Conservation (phyloP, 202 grass and related monocot genomes). For the Zizania palustris region DNA sequence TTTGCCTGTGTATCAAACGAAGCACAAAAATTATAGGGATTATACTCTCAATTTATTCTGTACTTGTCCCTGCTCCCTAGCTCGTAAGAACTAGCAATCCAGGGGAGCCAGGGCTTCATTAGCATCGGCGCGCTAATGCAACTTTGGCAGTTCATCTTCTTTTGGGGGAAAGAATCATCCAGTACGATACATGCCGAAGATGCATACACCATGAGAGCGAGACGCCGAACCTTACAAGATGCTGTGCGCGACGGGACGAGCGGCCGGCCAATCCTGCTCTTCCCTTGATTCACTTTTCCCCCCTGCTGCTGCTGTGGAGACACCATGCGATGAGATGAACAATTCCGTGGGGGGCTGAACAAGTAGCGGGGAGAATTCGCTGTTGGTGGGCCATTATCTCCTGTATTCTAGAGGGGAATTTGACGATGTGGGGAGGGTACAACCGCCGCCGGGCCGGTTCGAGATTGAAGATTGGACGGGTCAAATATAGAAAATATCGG, state of each 20-base stretch:
- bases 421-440: not conserved
- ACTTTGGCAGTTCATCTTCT: not conserved
- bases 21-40: conserved; percentile 2
- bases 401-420: not conserved
- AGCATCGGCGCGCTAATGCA: not conserved
- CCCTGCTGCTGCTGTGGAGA: not conserved
- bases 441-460: no score
- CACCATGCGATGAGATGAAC: not conserved
- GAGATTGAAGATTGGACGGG: no score
- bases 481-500: no score
- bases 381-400: not conserved
- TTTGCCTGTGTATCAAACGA: not conserved
- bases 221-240: not conserved
- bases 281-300: not conserved
- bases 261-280: not conserved
- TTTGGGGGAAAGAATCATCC: no score
- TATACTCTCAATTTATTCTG: not conserved
- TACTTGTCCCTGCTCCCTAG: not conserved
- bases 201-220: no score
- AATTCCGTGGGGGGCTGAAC: not conserved
- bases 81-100: not conserved
- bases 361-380: not conserved
- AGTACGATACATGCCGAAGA: no score
- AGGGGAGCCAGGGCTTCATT: not conserved
- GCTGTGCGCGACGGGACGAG: not conserved